Evolutionary conservation across 768 basidiomycete species (phyloP), one percentile per base, ranked within the genome.

Genomic region (Arthromyces matolae): DNA sequence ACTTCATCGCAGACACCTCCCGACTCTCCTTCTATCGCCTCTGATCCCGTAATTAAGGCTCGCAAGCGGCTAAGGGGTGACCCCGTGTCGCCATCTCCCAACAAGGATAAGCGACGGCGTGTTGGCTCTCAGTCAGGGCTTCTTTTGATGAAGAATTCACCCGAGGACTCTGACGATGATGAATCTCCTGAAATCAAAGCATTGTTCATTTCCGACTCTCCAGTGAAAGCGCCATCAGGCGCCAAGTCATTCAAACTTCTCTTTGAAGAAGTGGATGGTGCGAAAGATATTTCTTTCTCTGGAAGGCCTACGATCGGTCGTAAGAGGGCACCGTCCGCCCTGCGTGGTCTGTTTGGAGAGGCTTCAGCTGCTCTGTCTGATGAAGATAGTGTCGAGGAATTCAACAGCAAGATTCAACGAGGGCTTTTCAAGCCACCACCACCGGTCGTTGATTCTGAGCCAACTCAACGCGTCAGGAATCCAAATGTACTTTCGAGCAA

Each of bases 11-110:
- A 54, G 22, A 54, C 42, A 12, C 53, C 52, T n/a, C 47, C 51
- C 6, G 60, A 55, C 5, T 59, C 69, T 16, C 63, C 66, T 25
- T 57, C 61, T 3, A 59, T 60, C 3, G 67, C 69, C 8, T 58
- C 65, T 31, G 69, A 61, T 40, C 78, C 85, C 10, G 64, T 89
- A 24, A 76, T 75, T 20, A 77, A 86, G 27, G 89, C 89, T 18
- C 79, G 88, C 29, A 91, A 91, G 62, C 83, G 89, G 46, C 73
- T 91, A 14, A 80, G 89, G 25, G 89, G 89, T 22, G 89, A 91
- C 59, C 83, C 83, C 1, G 87, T 91, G 2, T 90, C 89, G 0
- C 89, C 89, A 3, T 88, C 89, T 14, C 89, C 89, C 3, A 79
- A 76, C 60, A 89, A 89, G 62, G 80, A 80, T 59, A 90, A 89